A percentile compares a stretch with the other conserved stretches of the same genome.
Conservation (phyloP, 2,329 filamentous ascomycete genomes). For the Penicillium corylophilum region DNA sequence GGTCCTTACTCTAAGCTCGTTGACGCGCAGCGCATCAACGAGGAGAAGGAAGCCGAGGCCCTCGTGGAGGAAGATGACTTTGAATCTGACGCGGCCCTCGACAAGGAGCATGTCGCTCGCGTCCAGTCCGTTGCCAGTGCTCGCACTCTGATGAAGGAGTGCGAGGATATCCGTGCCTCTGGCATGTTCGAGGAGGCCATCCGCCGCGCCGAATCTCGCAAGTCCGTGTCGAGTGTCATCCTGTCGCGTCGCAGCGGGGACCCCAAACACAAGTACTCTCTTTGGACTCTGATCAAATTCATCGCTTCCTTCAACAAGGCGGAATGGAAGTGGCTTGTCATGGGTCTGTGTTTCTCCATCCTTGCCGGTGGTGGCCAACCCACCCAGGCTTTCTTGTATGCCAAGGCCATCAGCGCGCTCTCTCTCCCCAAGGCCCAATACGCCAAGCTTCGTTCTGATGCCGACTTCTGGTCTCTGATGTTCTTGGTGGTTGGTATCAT, state of each 20-base stretch:
- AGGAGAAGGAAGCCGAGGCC: slow-evolving; percentile 48
- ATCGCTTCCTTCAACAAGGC: slow-evolving; percentile 75
- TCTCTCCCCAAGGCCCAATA: slow-evolving; percentile 56
- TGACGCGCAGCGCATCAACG: slow-evolving; percentile 77
- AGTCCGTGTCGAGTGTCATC: slow-evolving; percentile 67
- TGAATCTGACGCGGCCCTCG: slow-evolving; percentile 23
- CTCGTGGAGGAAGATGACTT: slow-evolving; percentile 28
- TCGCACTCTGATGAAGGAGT: slow-evolving; percentile 26
- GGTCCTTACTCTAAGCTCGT: slow-evolving; percentile 83
- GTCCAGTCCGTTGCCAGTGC: slow-evolving; percentile 36
- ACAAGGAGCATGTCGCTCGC: slow-evolving; percentile 30
- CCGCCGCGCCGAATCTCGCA: slow-evolving; percentile 49
- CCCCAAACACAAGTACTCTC: slow-evolving; percentile 57
- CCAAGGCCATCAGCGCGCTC: slow-evolving; percentile 77
- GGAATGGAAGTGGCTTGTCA: slow-evolving; percentile 69
- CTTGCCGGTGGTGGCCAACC: slow-evolving; percentile 82
- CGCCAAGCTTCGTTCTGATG: slow-evolving; percentile 62
- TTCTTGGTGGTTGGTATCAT: slow-evolving; percentile 79
- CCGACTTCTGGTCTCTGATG: slow-evolving; percentile 86
- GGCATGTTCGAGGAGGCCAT: slow-evolving; percentile 32
- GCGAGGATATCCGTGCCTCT: slow-evolving; percentile 17
- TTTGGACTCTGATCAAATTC: slow-evolving; percentile 75
- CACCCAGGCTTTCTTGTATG: slow-evolving; percentile 76
- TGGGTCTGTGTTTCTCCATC: slow-evolving; percentile 70
- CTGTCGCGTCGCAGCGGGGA: slow-evolving; percentile 58